Percentiles rank a stretch among this genome's conserved stretches.
Evolutionary conservation across 1,139 yeast species (phyloP).

Genomic region (Sugiyamaella sp.): DNA sequence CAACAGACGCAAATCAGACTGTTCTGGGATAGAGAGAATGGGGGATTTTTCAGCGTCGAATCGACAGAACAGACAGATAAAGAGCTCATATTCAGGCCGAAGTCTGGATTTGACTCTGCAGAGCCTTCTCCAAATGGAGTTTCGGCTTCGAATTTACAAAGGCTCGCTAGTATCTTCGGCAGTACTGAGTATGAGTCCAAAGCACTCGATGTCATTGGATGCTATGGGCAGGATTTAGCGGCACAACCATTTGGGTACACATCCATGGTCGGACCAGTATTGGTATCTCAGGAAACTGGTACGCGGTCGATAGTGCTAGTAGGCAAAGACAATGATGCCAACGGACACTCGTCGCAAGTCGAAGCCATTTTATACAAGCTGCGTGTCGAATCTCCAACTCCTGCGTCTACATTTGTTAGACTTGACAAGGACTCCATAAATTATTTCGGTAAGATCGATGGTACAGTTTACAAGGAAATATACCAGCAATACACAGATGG

Average conservation of each 20-base stretch:
- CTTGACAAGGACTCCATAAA: slow-evolving; percentile 28
- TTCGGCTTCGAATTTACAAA: slow-evolving; percentile 39
- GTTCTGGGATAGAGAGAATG: slow-evolving; percentile 43
- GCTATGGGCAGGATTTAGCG: slow-evolving; percentile 39
- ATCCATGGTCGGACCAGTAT: slow-evolving; percentile 36
- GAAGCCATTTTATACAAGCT: slow-evolving; percentile 22
- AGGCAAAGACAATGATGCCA: slow-evolving; percentile 28
- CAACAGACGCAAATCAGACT: slow-evolving; percentile 41
- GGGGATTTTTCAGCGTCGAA: slow-evolving; percentile 41
- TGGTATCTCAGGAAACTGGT: slow-evolving; percentile 27
- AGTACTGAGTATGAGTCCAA: slow-evolving; percentile 31
- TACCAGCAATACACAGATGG: slow-evolving; percentile 31
- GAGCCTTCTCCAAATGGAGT: slow-evolving; percentile 47
- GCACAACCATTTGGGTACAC: slow-evolving; percentile 43
- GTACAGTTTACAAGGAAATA: slow-evolving; percentile 31
- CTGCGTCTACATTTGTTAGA: slow-evolving; percentile 28
- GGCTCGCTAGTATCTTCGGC: slow-evolving; percentile 37
- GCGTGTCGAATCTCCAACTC: slow-evolving; percentile 19
- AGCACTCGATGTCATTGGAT: slow-evolving; percentile 35
- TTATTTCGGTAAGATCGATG: slow-evolving; percentile 22
- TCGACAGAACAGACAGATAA: slow-evolving; percentile 18
- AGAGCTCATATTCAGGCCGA: slow-evolving; percentile 42
- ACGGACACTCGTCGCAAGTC: slow-evolving; percentile 17
- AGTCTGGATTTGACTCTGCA: slow-evolving; percentile 44
- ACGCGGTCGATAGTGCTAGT: slow-evolving; percentile 31